Conservation (phyloP, 2,329 filamentous ascomycete genomes). For the Chaetothyriales sp. region DNA sequence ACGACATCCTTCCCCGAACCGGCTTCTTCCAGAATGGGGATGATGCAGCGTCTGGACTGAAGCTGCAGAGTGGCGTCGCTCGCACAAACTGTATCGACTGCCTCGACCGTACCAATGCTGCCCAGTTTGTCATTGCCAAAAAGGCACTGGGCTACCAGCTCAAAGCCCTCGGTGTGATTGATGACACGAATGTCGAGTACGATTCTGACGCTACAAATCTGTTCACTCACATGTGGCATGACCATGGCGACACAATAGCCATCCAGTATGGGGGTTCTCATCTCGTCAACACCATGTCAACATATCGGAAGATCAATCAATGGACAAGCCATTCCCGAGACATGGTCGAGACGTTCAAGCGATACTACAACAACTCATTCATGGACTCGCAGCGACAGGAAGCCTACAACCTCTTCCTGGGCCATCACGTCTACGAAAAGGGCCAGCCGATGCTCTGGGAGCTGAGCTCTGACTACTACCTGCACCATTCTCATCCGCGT, state of each 20-base stretch:
- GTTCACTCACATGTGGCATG: slow-evolving; percentile 96
- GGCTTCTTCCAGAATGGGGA: slow-evolving; percentile 94
- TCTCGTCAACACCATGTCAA: slow-evolving; percentile 97
- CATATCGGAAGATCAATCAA: slow-evolving; percentile 96
- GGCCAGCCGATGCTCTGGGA: slow-evolving; percentile 97
- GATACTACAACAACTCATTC: slow-evolving; percentile 98
- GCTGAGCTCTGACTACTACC: slow-evolving; percentile 82
- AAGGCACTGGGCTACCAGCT: slow-evolving; percentile 82
- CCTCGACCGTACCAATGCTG: slow-evolving; percentile 88
- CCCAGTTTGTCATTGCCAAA: slow-evolving; percentile 95
- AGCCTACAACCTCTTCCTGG: slow-evolving; percentile 91
- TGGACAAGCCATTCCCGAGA: slow-evolving; percentile 96
- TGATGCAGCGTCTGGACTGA: slow-evolving; percentile 46
- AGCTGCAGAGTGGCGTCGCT: slow-evolving; percentile 78
- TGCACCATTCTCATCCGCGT: slow-evolving; percentile 76
- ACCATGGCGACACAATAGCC: slow-evolving; percentile 93
- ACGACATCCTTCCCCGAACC: slow-evolving; percentile 69
- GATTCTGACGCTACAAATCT: slow-evolving; percentile 92
- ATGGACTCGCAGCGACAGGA: slow-evolving; percentile 95
- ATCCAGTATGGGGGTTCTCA: slow-evolving; percentile 96
- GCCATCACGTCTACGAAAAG: slow-evolving; percentile 79
- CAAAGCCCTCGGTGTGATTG: slow-evolving; percentile 76
- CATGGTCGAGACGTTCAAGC: slow-evolving; percentile 98
- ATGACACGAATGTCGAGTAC: slow-evolving; percentile 65
- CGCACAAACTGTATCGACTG: slow-evolving; percentile 98